phyloP scores from a whole-genome alignment of 2,329 filamentous ascomycete genomes.

The Hypomyces rosellus region DNA sequence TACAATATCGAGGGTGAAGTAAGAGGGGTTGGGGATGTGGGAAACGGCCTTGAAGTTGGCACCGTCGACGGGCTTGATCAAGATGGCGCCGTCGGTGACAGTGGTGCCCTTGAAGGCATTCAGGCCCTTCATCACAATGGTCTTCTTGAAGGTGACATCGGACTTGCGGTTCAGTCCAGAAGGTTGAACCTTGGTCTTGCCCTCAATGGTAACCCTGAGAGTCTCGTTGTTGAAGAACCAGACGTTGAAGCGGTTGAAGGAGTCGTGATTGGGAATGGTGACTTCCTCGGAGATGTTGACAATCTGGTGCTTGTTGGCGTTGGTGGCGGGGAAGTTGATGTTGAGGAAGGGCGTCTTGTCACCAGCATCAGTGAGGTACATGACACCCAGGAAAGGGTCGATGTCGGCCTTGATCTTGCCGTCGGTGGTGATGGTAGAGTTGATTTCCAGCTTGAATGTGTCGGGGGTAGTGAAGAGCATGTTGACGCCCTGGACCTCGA shows the following conservation, averaged over 20 bases:
- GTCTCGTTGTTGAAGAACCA: conserved; percentile 46
- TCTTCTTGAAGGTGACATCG: conserved; percentile 51
- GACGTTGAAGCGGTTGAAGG: conserved; percentile 50
- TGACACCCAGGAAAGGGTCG: conserved; percentile 43
- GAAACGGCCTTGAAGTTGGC: conserved; percentile 57
- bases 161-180: conserved; percentile 43
- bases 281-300: conserved; percentile 48
- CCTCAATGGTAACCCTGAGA: conserved; percentile 44
- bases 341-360: conserved; percentile 43
- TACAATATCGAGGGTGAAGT: conserved; percentile 59
- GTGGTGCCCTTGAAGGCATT: conserved; percentile 51
- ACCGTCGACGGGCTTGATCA: conserved; percentile 31
- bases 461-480: conserved; percentile 40
- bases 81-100: conserved; percentile 45
- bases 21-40: conserved; percentile 57
- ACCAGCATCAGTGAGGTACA: conserved; percentile 48
- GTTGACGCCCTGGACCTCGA: conserved; percentile 45
- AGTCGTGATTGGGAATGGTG: conserved; percentile 39
- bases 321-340: conserved; percentile 47
- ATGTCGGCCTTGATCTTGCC: conserved; percentile 47
- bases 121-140: conserved; percentile 42
- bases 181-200: conserved; percentile 46
- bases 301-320: conserved; percentile 39
- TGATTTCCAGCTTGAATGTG: conserved; percentile 46
- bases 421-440: conserved; percentile 48